phyloP scores from a whole-genome alignment of 805 yeast genomes.

The Metschnikowia picachoensis region DNA sequence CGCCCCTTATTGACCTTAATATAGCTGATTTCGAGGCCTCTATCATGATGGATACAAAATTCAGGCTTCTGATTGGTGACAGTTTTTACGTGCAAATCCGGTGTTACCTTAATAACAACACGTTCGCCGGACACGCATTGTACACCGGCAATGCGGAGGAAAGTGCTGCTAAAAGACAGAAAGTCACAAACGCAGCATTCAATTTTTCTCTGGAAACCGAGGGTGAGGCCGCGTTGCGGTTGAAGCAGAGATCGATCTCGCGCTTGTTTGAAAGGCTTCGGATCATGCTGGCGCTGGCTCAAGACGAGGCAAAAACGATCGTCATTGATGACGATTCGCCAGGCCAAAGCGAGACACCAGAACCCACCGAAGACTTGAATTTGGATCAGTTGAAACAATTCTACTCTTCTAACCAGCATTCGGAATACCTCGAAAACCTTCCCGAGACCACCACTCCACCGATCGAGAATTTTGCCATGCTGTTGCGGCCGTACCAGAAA shows the following conservation, averaged over 20 bases:
- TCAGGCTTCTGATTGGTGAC: conserved; percentile 67
- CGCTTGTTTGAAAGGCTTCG: conserved; percentile 51
- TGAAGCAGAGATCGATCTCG: conserved; percentile 53
- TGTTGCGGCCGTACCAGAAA: conserved; percentile 72
- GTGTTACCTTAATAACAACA: conserved; percentile 48
- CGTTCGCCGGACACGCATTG: conserved; percentile 23
- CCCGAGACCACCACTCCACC: conserved; percentile 62
- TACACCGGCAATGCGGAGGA: conserved; percentile 8
- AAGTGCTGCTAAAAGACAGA: conserved; percentile 19
- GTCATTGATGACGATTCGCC: conserved; percentile 4
- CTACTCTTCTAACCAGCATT: conserved; percentile 67
- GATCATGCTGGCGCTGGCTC: conserved; percentile 12
- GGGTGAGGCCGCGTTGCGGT: conserved; percentile 47
- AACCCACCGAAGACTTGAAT: conserved; percentile 42
- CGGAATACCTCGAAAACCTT: conserved; percentile 49
- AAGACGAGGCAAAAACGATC: not conserved
- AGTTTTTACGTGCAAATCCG: conserved; percentile 67
- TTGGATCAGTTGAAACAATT: conserved; percentile 73
- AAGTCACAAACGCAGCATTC: conserved; percentile 16
- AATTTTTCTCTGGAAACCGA: conserved; percentile 44
- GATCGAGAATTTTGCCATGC: conserved; percentile 46
- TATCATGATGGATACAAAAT: conserved; percentile 53
- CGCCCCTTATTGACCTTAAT: conserved; percentile 58
- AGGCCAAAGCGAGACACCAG: conserved; percentile 9
- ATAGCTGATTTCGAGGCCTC: conserved; percentile 54